Evolutionary conservation across 202 grass and related monocot genomes (phyloP), one percentile per base, ranked within the genome.

Genomic region (Panicum virgatum): DNA sequence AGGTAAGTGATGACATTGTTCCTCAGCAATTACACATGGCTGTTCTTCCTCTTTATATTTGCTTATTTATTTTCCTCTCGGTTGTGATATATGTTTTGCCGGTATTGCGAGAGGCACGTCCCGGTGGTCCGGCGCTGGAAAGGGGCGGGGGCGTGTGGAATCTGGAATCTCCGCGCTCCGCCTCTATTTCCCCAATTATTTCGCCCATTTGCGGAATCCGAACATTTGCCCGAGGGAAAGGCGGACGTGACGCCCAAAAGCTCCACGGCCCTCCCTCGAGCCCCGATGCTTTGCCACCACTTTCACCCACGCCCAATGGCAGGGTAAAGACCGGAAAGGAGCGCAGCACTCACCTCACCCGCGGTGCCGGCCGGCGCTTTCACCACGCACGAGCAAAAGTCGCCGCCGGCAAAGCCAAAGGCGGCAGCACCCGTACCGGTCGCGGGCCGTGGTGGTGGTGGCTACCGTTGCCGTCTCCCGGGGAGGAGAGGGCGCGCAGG

Each of bases 151-250:
- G 40, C 2, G 3, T 4, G 9, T 13, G 84, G 84, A 90, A 83
- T 80, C 84, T 86, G 79, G 88, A 79, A 86, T 86, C 88, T 90
- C 68, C 7, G 9, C 43, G 44, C 83, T 79, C 73, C 62, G 37
- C 88, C 69, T 79, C 83, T 32, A 40, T 40, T 66, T 46, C 74
- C 78, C 75, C 83, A 86, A 86, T 83, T 83, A 90, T 90, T 40
- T 40, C 73, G 22, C 19, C 88, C 88, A 90, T 83, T 90, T 86
- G 86, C 76, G 36, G 88, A 86, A 90, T 86, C 88, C 82, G 88
- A 86, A 90, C 59, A 79, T 74, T 80, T 64, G 59, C 30, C 7
- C 7, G 54, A 61, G 72, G 72, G 56, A 77, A 82, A 61, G 74
- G 79, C 14, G 42, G 73, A 82, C 73, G 62, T 86, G 83, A 83